Percentiles rank a stretch among this genome's conserved stretches.
phyloP scores from a whole-genome alignment of 2,329 filamentous ascomycete species.

The Fusarium oxysporum region DNA sequence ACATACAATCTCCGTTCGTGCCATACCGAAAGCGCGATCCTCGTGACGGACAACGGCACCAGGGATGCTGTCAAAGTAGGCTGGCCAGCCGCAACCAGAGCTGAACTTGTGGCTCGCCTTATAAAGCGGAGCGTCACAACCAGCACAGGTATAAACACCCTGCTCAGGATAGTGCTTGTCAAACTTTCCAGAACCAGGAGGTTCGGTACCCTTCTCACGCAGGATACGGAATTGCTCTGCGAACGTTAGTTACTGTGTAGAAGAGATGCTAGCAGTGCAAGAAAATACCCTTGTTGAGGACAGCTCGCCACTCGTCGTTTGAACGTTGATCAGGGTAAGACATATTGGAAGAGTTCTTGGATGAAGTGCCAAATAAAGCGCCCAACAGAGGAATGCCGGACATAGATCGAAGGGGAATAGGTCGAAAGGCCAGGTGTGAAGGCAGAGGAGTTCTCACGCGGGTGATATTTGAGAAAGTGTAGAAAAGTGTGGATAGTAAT shows the following conservation, averaged over 20 bases:
- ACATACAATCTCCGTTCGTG: constrained; percentile 92
- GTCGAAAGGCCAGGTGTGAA: constrained; percentile 42
- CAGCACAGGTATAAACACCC: constrained; percentile 89
- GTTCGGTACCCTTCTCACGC: constrained; percentile 91
- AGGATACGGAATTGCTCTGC: constrained; percentile 95
- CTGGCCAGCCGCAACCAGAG: constrained; percentile 96
- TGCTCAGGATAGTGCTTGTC: constrained; percentile 83
- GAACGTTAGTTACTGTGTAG: constrained; percentile 11
- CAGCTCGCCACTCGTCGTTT: constrained; percentile 88
- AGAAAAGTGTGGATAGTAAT: constrained; percentile 60
- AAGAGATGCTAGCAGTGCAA: background rate
- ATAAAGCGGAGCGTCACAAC: constrained; percentile 89
- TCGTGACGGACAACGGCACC: constrained; percentile 87
- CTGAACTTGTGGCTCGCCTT: constrained; percentile 95
- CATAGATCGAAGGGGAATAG: constrained; percentile 66
- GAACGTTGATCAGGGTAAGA: constrained; percentile 84
- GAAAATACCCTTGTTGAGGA: constrained; percentile 70
- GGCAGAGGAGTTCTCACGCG: constrained; percentile 49
- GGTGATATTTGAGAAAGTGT: constrained; percentile 59
- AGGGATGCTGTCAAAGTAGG: constrained; percentile 95
- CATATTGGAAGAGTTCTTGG: constrained; percentile 66
- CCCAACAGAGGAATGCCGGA: constrained; percentile 82
- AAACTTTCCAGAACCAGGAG: constrained; percentile 81
- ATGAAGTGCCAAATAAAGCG: constrained; percentile 77
- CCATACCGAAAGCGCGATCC: constrained; percentile 83